Evolutionary conservation across 2,329 filamentous ascomycete genomes (phyloP), one percentile per base, ranked within the genome.

Genomic region (Hypoxylon sp.): DNA sequence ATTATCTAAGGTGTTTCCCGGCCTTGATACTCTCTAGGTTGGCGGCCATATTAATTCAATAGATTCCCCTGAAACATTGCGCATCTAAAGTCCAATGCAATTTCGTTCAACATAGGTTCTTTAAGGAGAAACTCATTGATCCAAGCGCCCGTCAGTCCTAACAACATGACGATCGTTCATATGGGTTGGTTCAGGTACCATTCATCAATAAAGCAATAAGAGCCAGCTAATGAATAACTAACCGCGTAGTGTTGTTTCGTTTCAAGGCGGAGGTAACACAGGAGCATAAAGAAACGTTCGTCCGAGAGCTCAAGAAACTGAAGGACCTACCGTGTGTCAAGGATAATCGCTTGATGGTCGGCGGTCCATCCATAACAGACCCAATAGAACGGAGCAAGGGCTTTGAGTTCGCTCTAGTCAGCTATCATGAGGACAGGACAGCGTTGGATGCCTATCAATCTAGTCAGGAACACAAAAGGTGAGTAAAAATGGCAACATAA

Each of bases 381-480:
- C 79, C 79, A 0, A 73, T 77, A 6, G 76, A 77, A 23, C 69
- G 74, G 12, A 82, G 78, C 63, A 79, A 82, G 52, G 79, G 79
- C 0, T 82, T 74, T 36, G 71, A 83, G 7, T 75, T 75, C 48
- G 75, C 77, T 0, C 65, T 82, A 0, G 43, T 83, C 26, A 82
- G 79, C 68, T 80, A 76, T 13, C 80, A 82, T 36, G 61, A 73
- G 3, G 66, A 78, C 15, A 64, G 60, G 4, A 67, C 67, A 5
- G 80, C 78, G 0, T 57, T 83, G 47, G 74, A 69, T 1, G 73
- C 73, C 34, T 83, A 83, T 42, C 79, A 82, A 45, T 75, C 75
- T 1, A 80, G 78, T 40, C 66, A 71, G 3, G 78, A 83, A 49
- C 79, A 83, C 59, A 72, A 79, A 43, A 66, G 71, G 78, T 78